Evolutionary conservation across 768 basidiomycete species (phyloP).

Genomic region (Boletellus ananiceps): DNA sequence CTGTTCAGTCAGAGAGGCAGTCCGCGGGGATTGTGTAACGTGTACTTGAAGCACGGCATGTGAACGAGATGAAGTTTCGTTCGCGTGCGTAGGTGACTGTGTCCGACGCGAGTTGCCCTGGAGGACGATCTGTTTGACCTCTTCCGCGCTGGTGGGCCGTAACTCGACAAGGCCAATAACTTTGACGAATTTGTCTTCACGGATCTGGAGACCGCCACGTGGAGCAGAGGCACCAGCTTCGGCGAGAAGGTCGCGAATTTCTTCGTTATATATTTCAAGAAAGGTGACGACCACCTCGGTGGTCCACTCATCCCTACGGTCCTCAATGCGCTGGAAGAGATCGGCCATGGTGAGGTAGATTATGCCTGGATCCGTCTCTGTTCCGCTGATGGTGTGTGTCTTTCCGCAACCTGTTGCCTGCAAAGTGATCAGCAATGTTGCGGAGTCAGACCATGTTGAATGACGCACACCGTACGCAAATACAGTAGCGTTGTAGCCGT

Average conservation of each 20-base stretch:
- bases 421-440: conserved; percentile 12
- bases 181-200: conserved; percentile 92
- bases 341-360: conserved; percentile 98
- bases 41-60: conserved; percentile 98
- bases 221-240: conserved; percentile 60
- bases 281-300: conserved; percentile 91
- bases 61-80: conserved; percentile 94
- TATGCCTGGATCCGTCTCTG: conserved; percentile 81
- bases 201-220: conserved; percentile 85
- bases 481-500: conserved; percentile 95
- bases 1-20: conserved; percentile 77
- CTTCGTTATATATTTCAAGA: conserved; percentile 98
- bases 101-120: conserved; percentile 85
- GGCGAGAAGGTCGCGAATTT: conserved; percentile 90
- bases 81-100: conserved; percentile 93
- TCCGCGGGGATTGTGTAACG: conserved; percentile 81
- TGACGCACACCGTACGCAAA: conserved; percentile 94
- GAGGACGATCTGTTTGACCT: conserved; percentile 91
- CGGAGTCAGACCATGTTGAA: conserved; percentile 1
- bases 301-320: conserved; percentile 78
- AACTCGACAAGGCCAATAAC: conserved; percentile 83
- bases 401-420: conserved; percentile 99
- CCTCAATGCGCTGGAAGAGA: conserved; percentile 89
- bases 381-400: conserved; percentile 97
- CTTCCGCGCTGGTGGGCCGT: conserved; percentile 76